Conservation (phyloP, 140 eudicot genomes). For the Bidens hawaiensis region DNA sequence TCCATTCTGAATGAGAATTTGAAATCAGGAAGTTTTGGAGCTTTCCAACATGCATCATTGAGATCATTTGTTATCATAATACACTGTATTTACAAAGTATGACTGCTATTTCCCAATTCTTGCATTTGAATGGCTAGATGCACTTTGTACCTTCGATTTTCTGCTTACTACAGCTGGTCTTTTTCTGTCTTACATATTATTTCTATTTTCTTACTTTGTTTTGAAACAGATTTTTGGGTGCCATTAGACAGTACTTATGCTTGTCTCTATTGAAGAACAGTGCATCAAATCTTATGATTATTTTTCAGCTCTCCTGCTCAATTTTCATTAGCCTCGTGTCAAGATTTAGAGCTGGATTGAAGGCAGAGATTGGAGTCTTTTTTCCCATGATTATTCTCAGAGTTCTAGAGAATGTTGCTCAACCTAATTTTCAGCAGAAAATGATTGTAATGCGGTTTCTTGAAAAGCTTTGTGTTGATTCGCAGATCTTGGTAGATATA, state of each 20-base stretch:
- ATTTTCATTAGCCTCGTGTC: constrained; percentile 91
- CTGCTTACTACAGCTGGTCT: constrained; percentile 1
- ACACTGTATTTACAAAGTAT: not conserved
- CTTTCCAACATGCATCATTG: not conserved
- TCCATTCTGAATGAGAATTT: not conserved
- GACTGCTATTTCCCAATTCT: not conserved
- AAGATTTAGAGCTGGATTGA: constrained; percentile 94
- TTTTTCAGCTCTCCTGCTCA: constrained; percentile 98
- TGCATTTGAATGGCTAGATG: not conserved
- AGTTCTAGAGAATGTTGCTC: constrained; percentile 89
- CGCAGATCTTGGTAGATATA: constrained; percentile 94
- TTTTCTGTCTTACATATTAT: constrained; percentile 10
- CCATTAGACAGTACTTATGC: constrained; percentile 92
- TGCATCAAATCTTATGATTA: constrained; percentile 89
- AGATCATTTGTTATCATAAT: not conserved
- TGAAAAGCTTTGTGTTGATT: constrained; percentile 87
- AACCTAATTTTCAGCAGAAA: constrained; percentile 90
- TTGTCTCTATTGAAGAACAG: constrained; percentile 92
- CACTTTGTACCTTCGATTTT: constrained; percentile 7
- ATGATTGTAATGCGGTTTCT: constrained; percentile 87
- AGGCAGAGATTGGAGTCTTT: constrained; percentile 97
- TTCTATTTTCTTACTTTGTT: constrained; percentile 5
- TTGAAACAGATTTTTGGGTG: constrained; percentile 84
- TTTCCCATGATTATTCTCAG: constrained; percentile 96
- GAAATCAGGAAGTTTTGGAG: constrained; percentile 1